Conservation (phyloP, 139 green algal species). For the Closterium sp. region DNA sequence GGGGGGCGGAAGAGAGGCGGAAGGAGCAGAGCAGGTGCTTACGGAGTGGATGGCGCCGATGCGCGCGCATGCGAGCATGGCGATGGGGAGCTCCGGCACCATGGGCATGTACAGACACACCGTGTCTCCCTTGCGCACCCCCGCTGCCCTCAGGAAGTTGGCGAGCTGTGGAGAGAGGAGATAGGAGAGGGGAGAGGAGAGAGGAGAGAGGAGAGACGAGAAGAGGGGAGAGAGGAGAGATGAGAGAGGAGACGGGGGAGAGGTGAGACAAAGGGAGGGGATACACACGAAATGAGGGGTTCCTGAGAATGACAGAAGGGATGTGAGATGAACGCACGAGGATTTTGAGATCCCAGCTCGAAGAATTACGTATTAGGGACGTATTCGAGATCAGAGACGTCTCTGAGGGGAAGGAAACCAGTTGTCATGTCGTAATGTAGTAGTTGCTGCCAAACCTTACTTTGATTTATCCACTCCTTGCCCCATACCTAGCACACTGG, state of each 20-base stretch:
- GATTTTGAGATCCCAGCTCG: no score
- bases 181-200: neutral
- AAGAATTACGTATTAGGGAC: no score
- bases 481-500: neutral
- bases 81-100: slow-evolving; percentile 84
- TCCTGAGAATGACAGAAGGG: no score
- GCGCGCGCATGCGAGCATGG: slow-evolving; percentile 87
- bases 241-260: no score
- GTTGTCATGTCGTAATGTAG: no score
- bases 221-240: no score
- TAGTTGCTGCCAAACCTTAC: neutral
- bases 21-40: neutral
- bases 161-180: slow-evolving; percentile 49
- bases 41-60: slow-evolving; percentile 68
- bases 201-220: no score
- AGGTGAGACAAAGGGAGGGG: no score
- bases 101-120: slow-evolving; percentile 98
- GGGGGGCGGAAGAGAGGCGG: neutral
- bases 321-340: no score
- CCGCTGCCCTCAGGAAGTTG: slow-evolving; percentile 81
- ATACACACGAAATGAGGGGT: no score
- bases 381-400: no score
- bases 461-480: neutral
- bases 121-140: slow-evolving; percentile 76
- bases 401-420: no score